These are phyloP conservation scores for Pichia eremophila DNA, from an alignment of 805 yeast species.

Conservation along the genomic window DNA sequence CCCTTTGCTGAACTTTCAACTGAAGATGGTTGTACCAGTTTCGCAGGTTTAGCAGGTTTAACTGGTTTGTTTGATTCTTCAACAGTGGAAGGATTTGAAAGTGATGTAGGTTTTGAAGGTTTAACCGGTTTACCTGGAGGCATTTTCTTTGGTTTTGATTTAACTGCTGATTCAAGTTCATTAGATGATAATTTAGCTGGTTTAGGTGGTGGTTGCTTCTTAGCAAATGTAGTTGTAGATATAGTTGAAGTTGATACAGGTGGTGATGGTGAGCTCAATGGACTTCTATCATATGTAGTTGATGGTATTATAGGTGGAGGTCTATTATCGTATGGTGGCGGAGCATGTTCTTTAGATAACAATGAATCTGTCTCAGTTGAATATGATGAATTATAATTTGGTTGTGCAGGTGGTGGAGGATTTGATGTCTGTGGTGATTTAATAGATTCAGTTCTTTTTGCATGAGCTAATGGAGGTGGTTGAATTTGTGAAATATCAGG, in stretches of 20 bases:
- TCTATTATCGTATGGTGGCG: slow-evolving; percentile 4
- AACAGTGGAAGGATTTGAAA: background rate
- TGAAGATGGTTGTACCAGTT: slow-evolving; percentile 4
- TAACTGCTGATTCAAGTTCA: background rate
- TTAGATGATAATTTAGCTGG: slow-evolving; percentile 1
- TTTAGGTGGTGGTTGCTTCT: slow-evolving; percentile 13
- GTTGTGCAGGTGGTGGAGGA: no score
- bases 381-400: background rate
- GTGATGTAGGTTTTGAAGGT: slow-evolving; percentile 3
- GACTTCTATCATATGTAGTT: slow-evolving; percentile 1
- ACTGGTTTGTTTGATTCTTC: background rate
- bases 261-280: slow-evolving; percentile 2
- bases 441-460: background rate
- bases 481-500: slow-evolving; percentile 21
- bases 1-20: slow-evolving; percentile 15
- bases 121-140: background rate
- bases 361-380: background rate
- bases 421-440: background rate
- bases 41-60: background rate
- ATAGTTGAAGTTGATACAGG: background rate
- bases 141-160: slow-evolving; percentile 7
- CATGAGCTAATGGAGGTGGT: slow-evolving; percentile 20
- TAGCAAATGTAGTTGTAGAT: background rate
- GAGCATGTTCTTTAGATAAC: no score
- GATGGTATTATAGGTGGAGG: background rate